Evolutionary conservation across 768 basidiomycete genomes (phyloP).

Genomic region (Scleroderma bovista): DNA sequence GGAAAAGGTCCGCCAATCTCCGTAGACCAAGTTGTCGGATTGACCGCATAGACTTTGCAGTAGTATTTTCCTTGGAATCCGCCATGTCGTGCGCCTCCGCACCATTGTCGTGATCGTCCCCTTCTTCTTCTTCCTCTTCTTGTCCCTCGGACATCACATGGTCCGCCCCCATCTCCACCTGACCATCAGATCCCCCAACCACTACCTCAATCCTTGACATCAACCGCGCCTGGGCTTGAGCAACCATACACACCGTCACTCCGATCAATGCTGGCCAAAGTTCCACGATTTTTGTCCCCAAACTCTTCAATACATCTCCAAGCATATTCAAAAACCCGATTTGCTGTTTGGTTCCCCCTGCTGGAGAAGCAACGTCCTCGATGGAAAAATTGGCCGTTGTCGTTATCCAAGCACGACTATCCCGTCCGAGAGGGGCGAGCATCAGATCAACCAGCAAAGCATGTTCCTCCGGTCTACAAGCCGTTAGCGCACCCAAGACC

Average conservation of each 20-base stretch:
- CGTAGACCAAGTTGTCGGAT: conserved; percentile 83
- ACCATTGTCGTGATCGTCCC: conserved; percentile 30
- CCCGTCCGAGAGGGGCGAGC: conserved; percentile 61
- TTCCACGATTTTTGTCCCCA: conserved; percentile 63
- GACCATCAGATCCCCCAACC: background rate
- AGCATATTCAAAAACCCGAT: conserved; percentile 82
- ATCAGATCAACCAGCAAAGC: conserved; percentile 79
- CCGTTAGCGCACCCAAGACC: conserved; percentile 63
- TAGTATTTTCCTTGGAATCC: conserved; percentile 15
- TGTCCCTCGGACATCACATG: conserved; percentile 26
- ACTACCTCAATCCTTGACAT: conserved; percentile 11
- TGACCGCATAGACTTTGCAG: conserved; percentile 45
- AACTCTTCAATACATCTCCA: conserved; percentile 74
- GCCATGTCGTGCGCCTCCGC: conserved; percentile 33
- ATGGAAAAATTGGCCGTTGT: conserved; percentile 22
- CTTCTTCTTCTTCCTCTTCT: conserved; percentile 32
- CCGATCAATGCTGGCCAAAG: conserved; percentile 77
- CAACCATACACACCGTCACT: conserved; percentile 59
- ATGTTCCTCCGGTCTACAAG: conserved; percentile 71
- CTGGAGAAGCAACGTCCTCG: conserved; percentile 21
- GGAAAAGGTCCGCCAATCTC: conserved; percentile 85
- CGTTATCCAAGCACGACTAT: conserved; percentile 19
- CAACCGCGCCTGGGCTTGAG: conserved; percentile 57
- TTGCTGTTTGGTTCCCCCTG: conserved; percentile 58
- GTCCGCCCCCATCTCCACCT: conserved; percentile 11